These are phyloP conservation scores for Esteya vermicola DNA, from an alignment of 2,329 filamentous ascomycete genomes.

Conservation along the genomic window DNA sequence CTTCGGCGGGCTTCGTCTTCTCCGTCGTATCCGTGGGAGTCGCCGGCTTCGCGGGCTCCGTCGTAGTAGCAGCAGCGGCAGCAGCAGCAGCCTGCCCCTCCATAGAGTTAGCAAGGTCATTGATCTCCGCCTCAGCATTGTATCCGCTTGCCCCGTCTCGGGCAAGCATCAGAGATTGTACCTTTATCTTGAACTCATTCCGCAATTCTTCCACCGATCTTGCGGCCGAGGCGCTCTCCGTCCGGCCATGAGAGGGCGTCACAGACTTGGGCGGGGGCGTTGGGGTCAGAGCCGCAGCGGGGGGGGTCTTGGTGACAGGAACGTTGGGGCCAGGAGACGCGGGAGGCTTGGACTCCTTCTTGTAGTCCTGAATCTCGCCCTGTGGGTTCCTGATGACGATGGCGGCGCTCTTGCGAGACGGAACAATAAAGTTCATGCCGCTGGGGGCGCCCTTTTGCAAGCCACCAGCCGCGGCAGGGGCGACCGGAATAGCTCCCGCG, in stretches of 20 bases:
- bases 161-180: too few species aligned
- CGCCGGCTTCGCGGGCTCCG: neutral
- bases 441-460: conserved; percentile 18
- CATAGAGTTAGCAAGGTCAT: neutral
- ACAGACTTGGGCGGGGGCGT: conserved; percentile 68
- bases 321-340: conserved; percentile 38
- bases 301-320: conserved; percentile 48
- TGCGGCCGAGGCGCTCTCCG: conserved; percentile 50
- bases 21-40: neutral
- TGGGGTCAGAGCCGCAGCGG: conserved; percentile 57
- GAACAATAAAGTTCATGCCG: conserved; percentile 31
- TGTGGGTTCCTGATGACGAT: conserved; percentile 75
- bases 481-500: conserved; percentile 31
- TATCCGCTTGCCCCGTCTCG: too few species aligned
- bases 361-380: conserved; percentile 63
- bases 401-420: conserved; percentile 52
- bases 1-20: neutral
- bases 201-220: conserved; percentile 74
- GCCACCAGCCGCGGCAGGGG: conserved; percentile 26
- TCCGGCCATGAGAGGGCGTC: conserved; percentile 53
- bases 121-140: conserved; percentile 9
- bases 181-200: conserved; percentile 68
- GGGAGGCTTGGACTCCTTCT: conserved; percentile 43
- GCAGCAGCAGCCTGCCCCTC: neutral
- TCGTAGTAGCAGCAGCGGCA: neutral